Evolutionary conservation across 192 early-diverging fungal species (phyloP).

Genomic region (Backusella circina): DNA sequence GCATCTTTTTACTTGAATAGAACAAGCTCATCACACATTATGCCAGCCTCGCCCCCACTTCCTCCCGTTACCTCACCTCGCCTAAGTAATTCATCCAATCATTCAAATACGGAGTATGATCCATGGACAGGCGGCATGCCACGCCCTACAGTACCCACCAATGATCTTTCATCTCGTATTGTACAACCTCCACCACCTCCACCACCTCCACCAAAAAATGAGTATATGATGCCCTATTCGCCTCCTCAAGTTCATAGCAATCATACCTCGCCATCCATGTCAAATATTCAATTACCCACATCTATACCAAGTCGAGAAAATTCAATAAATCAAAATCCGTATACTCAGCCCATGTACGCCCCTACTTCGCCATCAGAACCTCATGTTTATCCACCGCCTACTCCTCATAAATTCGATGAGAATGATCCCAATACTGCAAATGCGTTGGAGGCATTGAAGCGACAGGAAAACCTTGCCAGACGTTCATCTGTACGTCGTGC

Average conservation of each 20-base stretch:
- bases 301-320: conserved; percentile 4
- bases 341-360: not conserved
- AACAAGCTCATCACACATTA: not conserved
- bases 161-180: conserved; percentile 4
- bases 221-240: not conserved
- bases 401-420: conserved; percentile 25
- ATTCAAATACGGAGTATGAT: conserved; percentile 15
- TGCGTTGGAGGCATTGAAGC: conserved; percentile 33
- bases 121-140: conserved; percentile 24
- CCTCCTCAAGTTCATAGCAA: not conserved
- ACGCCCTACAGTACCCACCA: conserved; percentile 8
- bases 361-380: not conserved
- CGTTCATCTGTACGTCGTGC: conserved; percentile 34
- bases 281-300: not conserved
- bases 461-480: conserved; percentile 35
- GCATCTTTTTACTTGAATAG: not conserved
- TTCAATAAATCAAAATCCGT: not conserved
- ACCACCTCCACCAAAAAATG: not conserved
- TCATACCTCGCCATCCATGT: not conserved
- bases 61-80: not conserved
- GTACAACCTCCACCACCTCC: not conserved
- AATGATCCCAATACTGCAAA: conserved; percentile 34
- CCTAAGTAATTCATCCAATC: not conserved
- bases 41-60: conserved; percentile 1
- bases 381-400: not conserved